A percentile compares a stretch with the other conserved stretches of the same genome.
phyloP scores from a whole-genome alignment of 495 filamentous ascomycete genomes.

The Penicillium chermesinum region DNA sequence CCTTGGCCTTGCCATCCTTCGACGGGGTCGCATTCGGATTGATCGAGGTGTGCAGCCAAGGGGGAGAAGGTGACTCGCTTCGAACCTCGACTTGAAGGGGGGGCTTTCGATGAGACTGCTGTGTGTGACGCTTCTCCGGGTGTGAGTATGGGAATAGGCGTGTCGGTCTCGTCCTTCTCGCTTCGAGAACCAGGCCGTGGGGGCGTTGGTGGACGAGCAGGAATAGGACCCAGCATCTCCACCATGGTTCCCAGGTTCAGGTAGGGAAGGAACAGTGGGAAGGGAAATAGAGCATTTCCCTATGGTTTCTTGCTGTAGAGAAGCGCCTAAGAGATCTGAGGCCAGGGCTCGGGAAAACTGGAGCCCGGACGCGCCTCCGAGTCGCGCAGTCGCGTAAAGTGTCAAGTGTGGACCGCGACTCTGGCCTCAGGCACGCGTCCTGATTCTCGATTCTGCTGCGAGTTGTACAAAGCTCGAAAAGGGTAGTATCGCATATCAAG shows the following conservation, averaged over 20 bases:
- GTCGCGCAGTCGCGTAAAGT: neutral
- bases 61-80: slow-evolving; percentile 77
- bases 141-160: slow-evolving; percentile 39
- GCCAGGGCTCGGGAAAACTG: neutral
- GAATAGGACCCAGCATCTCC: slow-evolving; percentile 45
- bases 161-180: slow-evolving; percentile 24
- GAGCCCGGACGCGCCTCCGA: neutral
- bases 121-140: slow-evolving; percentile 47
- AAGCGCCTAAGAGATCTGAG: neutral
- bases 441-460: no score
- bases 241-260: slow-evolving; percentile 52
- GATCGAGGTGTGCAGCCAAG: slow-evolving; percentile 35
- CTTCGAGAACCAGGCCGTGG: slow-evolving; percentile 52
- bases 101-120: slow-evolving; percentile 29
- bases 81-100: slow-evolving; percentile 35
- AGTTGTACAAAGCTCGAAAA: no score
- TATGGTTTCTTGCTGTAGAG: neutral
- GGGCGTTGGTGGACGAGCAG: slow-evolving; percentile 56
- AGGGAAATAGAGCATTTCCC: slow-evolving; percentile 30
- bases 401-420: neutral
- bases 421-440: slow-evolving; percentile 25
- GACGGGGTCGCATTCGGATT: slow-evolving; percentile 4
- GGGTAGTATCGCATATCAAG: no score
- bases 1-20: slow-evolving; percentile 52
- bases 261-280: slow-evolving; percentile 10